Conservation (phyloP, 352 stramenopile genomes). For the Phytophthora citricola region DNA sequence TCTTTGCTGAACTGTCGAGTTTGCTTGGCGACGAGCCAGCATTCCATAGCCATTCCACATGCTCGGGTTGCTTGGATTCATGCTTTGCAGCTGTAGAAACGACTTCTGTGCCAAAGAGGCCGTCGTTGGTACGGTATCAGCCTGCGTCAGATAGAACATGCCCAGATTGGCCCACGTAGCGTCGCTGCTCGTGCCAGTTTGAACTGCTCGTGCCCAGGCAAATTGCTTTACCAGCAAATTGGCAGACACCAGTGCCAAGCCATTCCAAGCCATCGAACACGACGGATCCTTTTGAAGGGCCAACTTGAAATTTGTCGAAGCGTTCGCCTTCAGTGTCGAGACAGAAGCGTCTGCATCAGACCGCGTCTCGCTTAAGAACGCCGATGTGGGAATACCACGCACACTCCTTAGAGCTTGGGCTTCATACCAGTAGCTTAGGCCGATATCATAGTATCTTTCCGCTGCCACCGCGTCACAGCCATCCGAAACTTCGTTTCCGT, state of each 20-base stretch:
- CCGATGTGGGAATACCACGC: constrained; percentile 39
- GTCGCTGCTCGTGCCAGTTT: constrained; percentile 61
- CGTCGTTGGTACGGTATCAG: constrained; percentile 31
- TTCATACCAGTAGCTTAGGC: constrained; percentile 83
- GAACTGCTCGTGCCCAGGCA: constrained; percentile 73
- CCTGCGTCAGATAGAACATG: constrained; percentile 78
- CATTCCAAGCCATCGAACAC: constrained; percentile 80
- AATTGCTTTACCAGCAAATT: constrained; percentile 83
- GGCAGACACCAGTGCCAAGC: constrained; percentile 66
- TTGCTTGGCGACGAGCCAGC: constrained; percentile 58
- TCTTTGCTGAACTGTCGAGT: constrained; percentile 39
- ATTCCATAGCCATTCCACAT: constrained; percentile 92
- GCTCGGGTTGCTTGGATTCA: constrained; percentile 81
- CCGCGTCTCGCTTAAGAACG: constrained; percentile 38
- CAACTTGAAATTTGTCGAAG: constrained; percentile 50
- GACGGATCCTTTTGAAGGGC: constrained; percentile 54
- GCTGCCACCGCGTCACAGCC: constrained; percentile 24
- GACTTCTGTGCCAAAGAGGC: constrained; percentile 70
- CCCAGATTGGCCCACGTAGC: constrained; percentile 86
- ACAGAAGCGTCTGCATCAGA: constrained; percentile 22
- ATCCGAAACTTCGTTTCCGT: constrained; percentile 17
- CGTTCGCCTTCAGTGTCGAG: constrained; percentile 40
- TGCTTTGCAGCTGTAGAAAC: constrained; percentile 82
- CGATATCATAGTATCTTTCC: constrained; percentile 73
- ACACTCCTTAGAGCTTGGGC: constrained; percentile 54